phyloP scores from a whole-genome alignment of 2,329 filamentous ascomycete species.

The Sphaerulina populicola region DNA sequence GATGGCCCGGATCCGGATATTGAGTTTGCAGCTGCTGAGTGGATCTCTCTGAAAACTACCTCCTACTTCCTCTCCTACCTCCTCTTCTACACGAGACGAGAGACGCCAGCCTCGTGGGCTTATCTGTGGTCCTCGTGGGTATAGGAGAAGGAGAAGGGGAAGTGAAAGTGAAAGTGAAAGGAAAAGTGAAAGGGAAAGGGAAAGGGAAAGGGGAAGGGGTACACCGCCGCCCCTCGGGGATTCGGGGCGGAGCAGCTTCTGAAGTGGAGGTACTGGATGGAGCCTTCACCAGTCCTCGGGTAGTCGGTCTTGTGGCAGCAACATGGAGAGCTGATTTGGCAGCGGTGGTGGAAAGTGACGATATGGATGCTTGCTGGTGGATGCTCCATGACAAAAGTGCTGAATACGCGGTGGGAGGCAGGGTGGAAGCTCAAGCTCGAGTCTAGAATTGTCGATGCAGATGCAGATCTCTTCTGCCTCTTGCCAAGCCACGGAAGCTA shows the following conservation, averaged over 20 bases:
- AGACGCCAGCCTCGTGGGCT: conserved; percentile 4
- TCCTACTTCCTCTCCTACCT: too few relatives aligned
- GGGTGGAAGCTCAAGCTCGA: background rate
- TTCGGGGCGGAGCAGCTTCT: background rate
- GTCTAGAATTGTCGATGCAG: background rate
- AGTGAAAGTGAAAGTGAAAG: too few relatives aligned
- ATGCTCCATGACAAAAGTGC: background rate
- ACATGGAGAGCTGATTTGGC: background rate
- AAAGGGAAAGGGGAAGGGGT: too few relatives aligned
- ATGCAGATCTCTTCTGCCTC: background rate
- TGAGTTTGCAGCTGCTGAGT: background rate
- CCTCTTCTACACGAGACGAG: too few relatives aligned
- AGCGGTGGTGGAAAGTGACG: background rate
- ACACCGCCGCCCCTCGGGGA: background rate
- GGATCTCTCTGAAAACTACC: background rate
- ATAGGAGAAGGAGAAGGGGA: too few relatives aligned
- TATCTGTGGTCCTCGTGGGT: background rate
- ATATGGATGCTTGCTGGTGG: background rate
- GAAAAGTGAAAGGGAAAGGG: too few relatives aligned
- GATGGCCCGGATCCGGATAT: background rate
- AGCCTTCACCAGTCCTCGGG: background rate
- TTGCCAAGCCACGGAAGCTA: background rate
- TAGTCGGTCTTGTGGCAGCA: background rate
- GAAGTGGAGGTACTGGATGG: too few relatives aligned
- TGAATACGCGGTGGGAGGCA: background rate